A percentile compares a stretch with the other conserved stretches of the same genome.
phyloP scores from a whole-genome alignment of 768 basidiomycete genomes.

The Suillus subluteus region DNA sequence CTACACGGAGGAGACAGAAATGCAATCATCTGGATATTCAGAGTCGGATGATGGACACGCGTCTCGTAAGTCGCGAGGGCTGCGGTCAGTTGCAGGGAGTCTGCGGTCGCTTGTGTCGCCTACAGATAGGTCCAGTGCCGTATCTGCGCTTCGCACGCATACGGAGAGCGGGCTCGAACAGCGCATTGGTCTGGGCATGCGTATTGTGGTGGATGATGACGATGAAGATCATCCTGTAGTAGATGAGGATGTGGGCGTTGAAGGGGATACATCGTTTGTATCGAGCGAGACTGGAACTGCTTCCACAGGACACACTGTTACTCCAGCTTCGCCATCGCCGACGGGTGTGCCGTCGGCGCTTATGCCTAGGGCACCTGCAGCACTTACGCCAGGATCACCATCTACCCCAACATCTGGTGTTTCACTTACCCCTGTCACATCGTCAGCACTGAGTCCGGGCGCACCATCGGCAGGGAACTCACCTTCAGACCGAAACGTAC shows the following conservation, averaged over 20 bases:
- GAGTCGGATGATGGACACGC: conserved; percentile 31
- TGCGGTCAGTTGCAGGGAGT: conserved; percentile 19
- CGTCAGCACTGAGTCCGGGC: conserved; percentile 16
- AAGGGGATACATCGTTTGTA: conserved; percentile 9
- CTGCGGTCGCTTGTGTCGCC: conserved; percentile 17
- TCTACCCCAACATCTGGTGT: conserved; percentile 23
- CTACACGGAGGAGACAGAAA: conserved; percentile 17
- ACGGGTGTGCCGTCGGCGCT: conserved; percentile 10
- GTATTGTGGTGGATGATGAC: conserved; percentile 25
- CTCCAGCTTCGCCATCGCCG: conserved; percentile 17
- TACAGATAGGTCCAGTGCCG: conserved; percentile 20
- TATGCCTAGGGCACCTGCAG: conserved; percentile 18
- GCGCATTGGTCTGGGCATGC: conserved; percentile 10
- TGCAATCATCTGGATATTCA: conserved; percentile 26
- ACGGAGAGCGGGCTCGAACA: conserved; percentile 18
- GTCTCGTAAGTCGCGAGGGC: conserved; percentile 17
- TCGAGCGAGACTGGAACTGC: conserved; percentile 5
- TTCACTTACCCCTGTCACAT: conserved; percentile 13
- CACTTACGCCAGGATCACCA: conserved; percentile 4
- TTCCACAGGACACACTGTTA: conserved; percentile 13
- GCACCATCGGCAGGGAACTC: not conserved
- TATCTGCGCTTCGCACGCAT: conserved; percentile 22
- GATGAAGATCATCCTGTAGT: conserved; percentile 12
- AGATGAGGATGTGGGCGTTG: not conserved
- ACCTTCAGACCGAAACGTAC: not conserved